Conservation (phyloP, 1,139 yeast species). For the Pichia norvegensis region DNA sequence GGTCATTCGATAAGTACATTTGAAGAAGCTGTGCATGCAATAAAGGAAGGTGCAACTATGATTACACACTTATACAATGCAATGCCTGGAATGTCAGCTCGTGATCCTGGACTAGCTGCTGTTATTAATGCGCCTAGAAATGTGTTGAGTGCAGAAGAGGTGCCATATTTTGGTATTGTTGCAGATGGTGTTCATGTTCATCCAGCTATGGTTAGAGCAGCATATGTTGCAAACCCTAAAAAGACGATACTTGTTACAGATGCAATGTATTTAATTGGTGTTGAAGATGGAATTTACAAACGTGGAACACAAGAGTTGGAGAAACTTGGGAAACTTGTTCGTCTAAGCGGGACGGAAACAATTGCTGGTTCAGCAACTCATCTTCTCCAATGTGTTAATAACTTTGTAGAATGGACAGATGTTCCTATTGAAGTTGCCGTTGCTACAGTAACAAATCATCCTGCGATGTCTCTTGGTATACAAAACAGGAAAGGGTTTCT, state of each 20-base stretch:
- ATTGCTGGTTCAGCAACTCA: conserved; percentile 61
- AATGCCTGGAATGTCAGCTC: conserved; percentile 61
- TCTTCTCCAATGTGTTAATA: conserved; percentile 46
- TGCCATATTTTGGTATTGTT: conserved; percentile 51
- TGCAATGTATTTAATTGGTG: conserved; percentile 51
- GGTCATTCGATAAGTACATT: conserved; percentile 53
- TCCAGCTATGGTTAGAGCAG: conserved; percentile 47
- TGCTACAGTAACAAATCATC: conserved; percentile 49
- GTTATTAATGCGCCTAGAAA: conserved; percentile 20
- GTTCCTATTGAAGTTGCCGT: conserved; percentile 48
- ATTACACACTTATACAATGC: conserved; percentile 60
- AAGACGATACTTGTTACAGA: conserved; percentile 56
- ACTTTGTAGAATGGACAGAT: conserved; percentile 46
- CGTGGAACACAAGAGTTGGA: conserved; percentile 45
- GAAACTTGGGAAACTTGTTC: conserved; percentile 43
- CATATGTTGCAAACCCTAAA: conserved; percentile 47
- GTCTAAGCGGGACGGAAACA: conserved; percentile 49
- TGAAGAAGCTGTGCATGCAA: conserved; percentile 42
- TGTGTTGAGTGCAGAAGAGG: conserved; percentile 23
- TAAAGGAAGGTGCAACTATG: conserved; percentile 49
- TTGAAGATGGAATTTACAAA: conserved; percentile 43
- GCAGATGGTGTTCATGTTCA: conserved; percentile 61
- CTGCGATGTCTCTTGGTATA: conserved; percentile 44
- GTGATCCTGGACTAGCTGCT: conserved; percentile 55
- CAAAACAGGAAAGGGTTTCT: conserved; percentile 44